Evolutionary conservation across 1,139 yeast species (phyloP), one percentile per base, ranked within the genome.

Genomic region (Blastobotrys elegans): DNA sequence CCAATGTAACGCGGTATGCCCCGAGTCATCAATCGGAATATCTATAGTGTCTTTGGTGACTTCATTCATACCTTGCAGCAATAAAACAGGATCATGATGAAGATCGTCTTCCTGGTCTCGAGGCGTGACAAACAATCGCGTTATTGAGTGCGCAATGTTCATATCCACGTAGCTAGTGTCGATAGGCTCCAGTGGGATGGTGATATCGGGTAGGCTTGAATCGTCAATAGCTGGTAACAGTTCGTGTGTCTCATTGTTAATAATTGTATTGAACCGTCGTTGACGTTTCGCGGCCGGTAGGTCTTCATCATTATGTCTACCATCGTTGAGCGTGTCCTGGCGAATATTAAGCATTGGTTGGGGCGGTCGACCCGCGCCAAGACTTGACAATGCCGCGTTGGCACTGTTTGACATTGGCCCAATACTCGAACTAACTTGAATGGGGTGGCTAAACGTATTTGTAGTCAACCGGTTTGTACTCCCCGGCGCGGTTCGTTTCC

Each of bases 1-100:
- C 95, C 97, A 87, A 65, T 94, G 99, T 50, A 94, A 73, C 1
- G 96, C 89, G 0, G 96, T 84, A 61, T 92, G 94, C 0, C 97
- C 97, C 50, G 84, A 80, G 57, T 85, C 94, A 65, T 94, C 99
- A 43, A 94, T 87, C 1, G 96, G 82, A 35, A 88, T 86, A 59
- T 86, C 89, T 48, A 88, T 75, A 53, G 80, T 77, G 22, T 54
- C 50, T 7, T 47, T 41, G 24, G 45, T 46, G 26, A 56, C 48
- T 30, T 53, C 54, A 14, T 53, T 51, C 27, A 47, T 52, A 42
- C 48, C 34, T 16, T 17, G 18, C 20, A 49, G 42, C 17, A 46
- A 31, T 7, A 30, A n/a, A 2, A 49, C 49, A 4, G 51, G 51
- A 37, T 49, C 51, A 14, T 30, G 30, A n/a, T n/a, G n/a, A n/a